Percentiles rank a stretch among this genome's conserved stretches.
Evolutionary conservation across 2,329 filamentous ascomycete genomes (phyloP).

Genomic region (Phaeosphaeriaceae sp.): DNA sequence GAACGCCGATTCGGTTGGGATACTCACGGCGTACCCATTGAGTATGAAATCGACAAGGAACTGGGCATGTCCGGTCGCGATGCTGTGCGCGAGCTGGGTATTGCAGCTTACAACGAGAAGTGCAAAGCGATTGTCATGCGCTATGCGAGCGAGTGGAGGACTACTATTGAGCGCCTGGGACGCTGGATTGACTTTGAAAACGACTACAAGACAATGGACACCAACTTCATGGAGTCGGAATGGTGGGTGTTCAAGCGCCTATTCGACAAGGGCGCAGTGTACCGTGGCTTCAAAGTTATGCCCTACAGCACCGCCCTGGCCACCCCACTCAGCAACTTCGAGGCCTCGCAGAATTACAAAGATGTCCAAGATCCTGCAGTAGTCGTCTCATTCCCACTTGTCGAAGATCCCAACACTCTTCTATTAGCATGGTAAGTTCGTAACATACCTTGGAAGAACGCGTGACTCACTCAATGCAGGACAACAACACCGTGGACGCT

Average conservation of each 20-base stretch:
- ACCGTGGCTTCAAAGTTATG: constrained; percentile 91
- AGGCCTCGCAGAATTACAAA: constrained; percentile 93
- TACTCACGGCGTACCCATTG: constrained; percentile 90
- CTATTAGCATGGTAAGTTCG: constrained; percentile 72
- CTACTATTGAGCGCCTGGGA: constrained; percentile 85
- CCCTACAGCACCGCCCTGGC: constrained; percentile 91
- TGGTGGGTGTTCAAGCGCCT: constrained; percentile 98
- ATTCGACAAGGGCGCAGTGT: constrained; percentile 87
- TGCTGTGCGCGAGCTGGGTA: constrained; percentile 83
- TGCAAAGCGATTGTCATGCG: constrained; percentile 94
- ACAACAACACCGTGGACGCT: constrained; percentile 90
- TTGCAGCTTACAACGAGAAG: constrained; percentile 89
- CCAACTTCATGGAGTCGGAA: constrained; percentile 91
- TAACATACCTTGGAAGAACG: neutral
- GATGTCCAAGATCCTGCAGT: constrained; percentile 90
- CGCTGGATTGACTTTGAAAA: constrained; percentile 99
- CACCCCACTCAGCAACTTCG: constrained; percentile 90
- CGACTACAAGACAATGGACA: constrained; percentile 97
- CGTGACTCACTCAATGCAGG: constrained; percentile 21
- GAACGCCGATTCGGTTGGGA: constrained; percentile 96
- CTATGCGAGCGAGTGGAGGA: constrained; percentile 84
- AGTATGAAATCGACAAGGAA: constrained; percentile 98
- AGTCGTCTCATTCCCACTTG: constrained; percentile 83
- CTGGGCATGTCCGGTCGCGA: constrained; percentile 86
- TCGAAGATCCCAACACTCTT: constrained; percentile 75